Evolutionary conservation across 495 filamentous ascomycete genomes (phyloP).

Genomic region (Neurospora sp.): DNA sequence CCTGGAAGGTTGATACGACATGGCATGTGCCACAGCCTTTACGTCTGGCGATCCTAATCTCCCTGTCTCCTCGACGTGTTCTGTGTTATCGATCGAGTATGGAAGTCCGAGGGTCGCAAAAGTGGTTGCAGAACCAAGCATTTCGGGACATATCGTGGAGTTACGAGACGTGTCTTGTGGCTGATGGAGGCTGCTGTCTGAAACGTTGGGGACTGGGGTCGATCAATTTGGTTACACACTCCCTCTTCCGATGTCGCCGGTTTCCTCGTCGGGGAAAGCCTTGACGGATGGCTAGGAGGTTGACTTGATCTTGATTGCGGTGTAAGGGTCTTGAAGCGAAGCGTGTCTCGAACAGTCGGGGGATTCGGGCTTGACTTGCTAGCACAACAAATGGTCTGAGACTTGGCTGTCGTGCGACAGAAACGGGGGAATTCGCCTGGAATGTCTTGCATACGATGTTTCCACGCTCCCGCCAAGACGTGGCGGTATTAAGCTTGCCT

Average conservation of each 20-base stretch:
- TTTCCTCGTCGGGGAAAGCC: neutral
- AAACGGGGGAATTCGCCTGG: neutral
- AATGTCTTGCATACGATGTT: neutral
- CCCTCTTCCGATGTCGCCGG: neutral
- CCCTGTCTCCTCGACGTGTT: neutral
- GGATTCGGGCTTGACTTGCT: neutral
- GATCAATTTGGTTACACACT: neutral
- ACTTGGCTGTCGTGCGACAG: neutral
- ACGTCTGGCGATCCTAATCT: neutral
- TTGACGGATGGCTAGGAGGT: neutral
- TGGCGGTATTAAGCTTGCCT: neutral
- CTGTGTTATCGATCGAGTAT: neutral
- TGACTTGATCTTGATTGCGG: neutral
- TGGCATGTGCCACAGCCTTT: neutral
- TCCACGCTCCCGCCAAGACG: neutral
- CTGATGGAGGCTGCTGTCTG: neutral
- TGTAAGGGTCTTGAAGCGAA: neutral
- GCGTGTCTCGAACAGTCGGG: neutral
- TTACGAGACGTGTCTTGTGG: neutral
- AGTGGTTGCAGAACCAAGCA: neutral
- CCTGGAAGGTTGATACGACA: neutral
- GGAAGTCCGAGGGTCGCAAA: neutral
- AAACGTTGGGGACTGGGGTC: neutral
- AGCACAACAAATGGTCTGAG: neutral
- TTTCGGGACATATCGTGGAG: neutral